phyloP scores from a whole-genome alignment of 2,329 filamentous ascomycete species.

The Hypoxylon sp. region DNA sequence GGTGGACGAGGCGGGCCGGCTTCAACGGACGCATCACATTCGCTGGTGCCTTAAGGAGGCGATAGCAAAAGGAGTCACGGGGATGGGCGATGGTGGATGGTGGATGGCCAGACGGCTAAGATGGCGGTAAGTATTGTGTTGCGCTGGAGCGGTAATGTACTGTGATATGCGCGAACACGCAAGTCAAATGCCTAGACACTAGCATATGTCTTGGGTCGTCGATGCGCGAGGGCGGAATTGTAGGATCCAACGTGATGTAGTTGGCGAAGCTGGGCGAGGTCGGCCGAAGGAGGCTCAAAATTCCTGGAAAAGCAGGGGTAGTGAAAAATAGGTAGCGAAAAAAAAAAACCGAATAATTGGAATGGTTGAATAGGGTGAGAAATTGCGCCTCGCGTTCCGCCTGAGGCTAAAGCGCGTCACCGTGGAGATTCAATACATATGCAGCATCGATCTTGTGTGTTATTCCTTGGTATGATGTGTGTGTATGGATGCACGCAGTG shows the following conservation, averaged over 20 bases:
- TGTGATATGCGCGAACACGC: conserved; percentile 34
- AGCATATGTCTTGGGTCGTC: conserved; percentile 31
- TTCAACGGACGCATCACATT: conserved; percentile 21
- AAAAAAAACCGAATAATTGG: conserved; percentile 5
- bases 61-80: conserved; percentile 33
- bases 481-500: background rate
- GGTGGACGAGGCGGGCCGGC: conserved; percentile 24
- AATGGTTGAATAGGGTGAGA: conserved; percentile 31
- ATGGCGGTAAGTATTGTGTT: conserved; percentile 43
- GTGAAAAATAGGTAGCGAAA: background rate
- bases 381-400: conserved; percentile 42
- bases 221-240: conserved; percentile 18
- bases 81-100: conserved; percentile 25
- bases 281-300: conserved; percentile 39
- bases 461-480: conserved; percentile 3
- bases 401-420: conserved; percentile 44
- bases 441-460: conserved; percentile 29
- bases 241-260: conserved; percentile 21
- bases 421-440: conserved; percentile 29
- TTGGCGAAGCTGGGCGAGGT: conserved; percentile 21
- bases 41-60: conserved; percentile 22
- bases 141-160: conserved; percentile 40
- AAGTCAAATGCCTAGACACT: conserved; percentile 27
- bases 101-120: conserved; percentile 33
- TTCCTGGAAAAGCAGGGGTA: conserved; percentile 4